phyloP scores from a whole-genome alignment of 306 rosid genomes.

The Vicia villosa region DNA sequence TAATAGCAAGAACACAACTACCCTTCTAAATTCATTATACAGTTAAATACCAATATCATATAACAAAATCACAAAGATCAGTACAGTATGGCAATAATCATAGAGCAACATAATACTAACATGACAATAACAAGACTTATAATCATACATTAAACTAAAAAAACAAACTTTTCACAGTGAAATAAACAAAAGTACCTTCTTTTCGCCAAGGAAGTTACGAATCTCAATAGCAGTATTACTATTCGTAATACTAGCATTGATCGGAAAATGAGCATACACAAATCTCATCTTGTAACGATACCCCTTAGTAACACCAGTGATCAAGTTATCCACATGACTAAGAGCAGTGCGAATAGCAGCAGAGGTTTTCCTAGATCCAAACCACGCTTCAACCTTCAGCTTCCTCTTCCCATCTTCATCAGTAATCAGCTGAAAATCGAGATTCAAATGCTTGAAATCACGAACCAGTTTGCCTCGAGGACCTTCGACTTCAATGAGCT shows the following conservation, averaged over 20 bases:
- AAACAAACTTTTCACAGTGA: not conserved
- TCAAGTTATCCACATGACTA: slow-evolving; percentile 71
- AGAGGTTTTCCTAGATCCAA: slow-evolving; percentile 74
- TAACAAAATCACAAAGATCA: too few relatives aligned
- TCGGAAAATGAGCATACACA: slow-evolving; percentile 82
- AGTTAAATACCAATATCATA: too few relatives aligned
- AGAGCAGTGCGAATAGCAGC: slow-evolving; percentile 84
- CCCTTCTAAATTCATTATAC: too few relatives aligned
- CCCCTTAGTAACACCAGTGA: slow-evolving; percentile 82
- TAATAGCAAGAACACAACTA: too few relatives aligned
- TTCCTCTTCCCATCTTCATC: slow-evolving; percentile 52
- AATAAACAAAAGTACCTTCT: slow-evolving; percentile 45
- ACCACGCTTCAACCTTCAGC: slow-evolving; percentile 76
- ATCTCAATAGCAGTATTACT: slow-evolving; percentile 61
- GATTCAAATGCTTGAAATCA: slow-evolving; percentile 76
- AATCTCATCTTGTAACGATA: slow-evolving; percentile 88
- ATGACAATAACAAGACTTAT: not conserved
- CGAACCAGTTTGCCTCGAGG: slow-evolving; percentile 79
- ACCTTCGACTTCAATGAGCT: slow-evolving; percentile 78
- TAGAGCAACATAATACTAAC: too few relatives aligned
- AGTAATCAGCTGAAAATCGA: slow-evolving; percentile 69
- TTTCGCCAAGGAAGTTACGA: slow-evolving; percentile 75
- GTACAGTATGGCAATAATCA: too few relatives aligned
- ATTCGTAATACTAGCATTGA: slow-evolving; percentile 69
- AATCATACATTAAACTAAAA: not conserved